Evolutionary conservation across 768 basidiomycete genomes (phyloP), one percentile per base, ranked within the genome.

Genomic region (Rossbeevera mucosa): DNA sequence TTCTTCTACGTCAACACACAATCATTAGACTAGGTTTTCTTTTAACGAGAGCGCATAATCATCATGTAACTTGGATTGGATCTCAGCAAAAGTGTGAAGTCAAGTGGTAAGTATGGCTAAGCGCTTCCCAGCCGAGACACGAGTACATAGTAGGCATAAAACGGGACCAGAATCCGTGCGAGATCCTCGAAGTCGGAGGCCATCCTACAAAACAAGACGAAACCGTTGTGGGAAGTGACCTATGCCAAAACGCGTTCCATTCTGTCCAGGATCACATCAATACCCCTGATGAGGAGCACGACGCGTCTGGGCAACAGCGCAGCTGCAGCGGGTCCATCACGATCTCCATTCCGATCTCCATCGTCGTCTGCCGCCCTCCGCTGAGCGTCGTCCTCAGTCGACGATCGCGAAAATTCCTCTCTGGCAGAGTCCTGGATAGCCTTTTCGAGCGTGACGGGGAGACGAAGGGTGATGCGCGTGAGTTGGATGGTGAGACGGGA

Each of bases 401-500:
- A 48, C 11, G 20, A 48, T 8, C 18, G 36, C 13, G 41, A 21
- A 42, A 12, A 45, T 0, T 67, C 60, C 25, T 54, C 58, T 44
- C 58, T 58, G 9, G 50, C 59, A 12, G 36, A 38, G 36, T 82
- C 77, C 30, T 74, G 73, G 52, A 91, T 70, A 0, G 87, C 88
- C 40, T 72, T 74, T 63, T 93, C 91, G 16, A 92, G 74, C 0
- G 80, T 83, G 52, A 89, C 78, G 2, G 89, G 89, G 8, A 91
- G 76, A 44, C 76, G 80, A 50, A 92, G 77, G 4, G 87, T 85
- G 60, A 91, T 84, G 18, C 91, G 80, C 3, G 85, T 84, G 40
- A 94, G 77, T 58, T 86, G 84, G 36, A 92, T 80, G 7, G 86
- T 85, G 30, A 92, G 73, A 9, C 88, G 80, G 2, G 84, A 83